Evolutionary conservation across 805 yeast species (phyloP).

Genomic region (Yamadazyma tumulicola): DNA sequence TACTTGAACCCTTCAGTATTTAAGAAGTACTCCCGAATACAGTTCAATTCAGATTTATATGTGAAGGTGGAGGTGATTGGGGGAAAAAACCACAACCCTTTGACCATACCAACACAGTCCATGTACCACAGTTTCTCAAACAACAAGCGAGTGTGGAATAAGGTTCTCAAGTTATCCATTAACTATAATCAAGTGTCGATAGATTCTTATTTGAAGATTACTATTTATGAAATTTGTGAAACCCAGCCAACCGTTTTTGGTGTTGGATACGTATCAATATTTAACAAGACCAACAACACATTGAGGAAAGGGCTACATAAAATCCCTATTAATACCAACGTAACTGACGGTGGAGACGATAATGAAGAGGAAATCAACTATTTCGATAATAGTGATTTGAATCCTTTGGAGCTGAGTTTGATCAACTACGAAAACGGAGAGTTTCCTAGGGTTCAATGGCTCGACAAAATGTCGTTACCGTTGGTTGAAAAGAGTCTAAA

Average conservation of each 20-base stretch:
- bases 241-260: slow-evolving; percentile 56
- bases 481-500: slow-evolving; percentile 7
- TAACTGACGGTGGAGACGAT: slow-evolving; percentile 17
- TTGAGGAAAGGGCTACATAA: slow-evolving; percentile 71
- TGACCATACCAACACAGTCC: slow-evolving; percentile 33
- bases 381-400: slow-evolving; percentile 11
- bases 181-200: slow-evolving; percentile 67
- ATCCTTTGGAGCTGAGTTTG: slow-evolving; percentile 47
- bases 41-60: slow-evolving; percentile 33
- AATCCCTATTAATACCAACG: slow-evolving; percentile 27
- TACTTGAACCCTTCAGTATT: slow-evolving; percentile 33
- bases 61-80: slow-evolving; percentile 29
- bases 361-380: slow-evolving; percentile 1
- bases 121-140: slow-evolving; percentile 30
- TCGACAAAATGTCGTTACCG: slow-evolving; percentile 50
- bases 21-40: slow-evolving; percentile 28
- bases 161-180: slow-evolving; percentile 72
- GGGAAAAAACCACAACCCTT: slow-evolving; percentile 24
- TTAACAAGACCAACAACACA: slow-evolving; percentile 50
- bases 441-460: slow-evolving; percentile 60
- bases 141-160: slow-evolving; percentile 57
- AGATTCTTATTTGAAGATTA: slow-evolving; percentile 55
- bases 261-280: slow-evolving; percentile 54
- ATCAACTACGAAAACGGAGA: slow-evolving; percentile 70
- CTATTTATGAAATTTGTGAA: slow-evolving; percentile 66